Evolutionary conservation across 2,329 filamentous ascomycete genomes (phyloP).

Genomic region (Laburnicola sp.): DNA sequence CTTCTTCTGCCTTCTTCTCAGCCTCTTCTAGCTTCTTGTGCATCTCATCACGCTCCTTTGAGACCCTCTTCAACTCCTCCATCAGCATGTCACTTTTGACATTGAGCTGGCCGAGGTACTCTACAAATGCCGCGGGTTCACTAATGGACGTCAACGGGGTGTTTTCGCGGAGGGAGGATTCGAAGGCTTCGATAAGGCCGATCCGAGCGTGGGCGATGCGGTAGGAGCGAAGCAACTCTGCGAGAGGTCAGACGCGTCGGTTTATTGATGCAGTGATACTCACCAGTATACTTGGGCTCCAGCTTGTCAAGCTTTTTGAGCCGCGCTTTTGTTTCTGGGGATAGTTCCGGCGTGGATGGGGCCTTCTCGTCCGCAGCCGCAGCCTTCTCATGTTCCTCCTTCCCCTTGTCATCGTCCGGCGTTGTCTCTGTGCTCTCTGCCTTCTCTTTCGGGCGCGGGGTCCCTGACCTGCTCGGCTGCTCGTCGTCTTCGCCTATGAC

Average conservation of each 20-base stretch:
- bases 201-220: slow-evolving; percentile 86
- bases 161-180: slow-evolving; percentile 85
- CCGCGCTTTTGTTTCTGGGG: slow-evolving; percentile 73
- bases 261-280: slow-evolving; percentile 5
- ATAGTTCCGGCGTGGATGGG: slow-evolving; percentile 59
- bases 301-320: slow-evolving; percentile 87
- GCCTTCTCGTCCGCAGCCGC: slow-evolving; percentile 26
- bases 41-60: slow-evolving; percentile 75
- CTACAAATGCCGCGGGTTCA: slow-evolving; percentile 80
- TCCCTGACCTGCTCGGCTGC: slow-evolving; percentile 62
- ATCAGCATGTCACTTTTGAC: slow-evolving; percentile 89
- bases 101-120: slow-evolving; percentile 87
- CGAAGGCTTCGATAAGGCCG: slow-evolving; percentile 87
- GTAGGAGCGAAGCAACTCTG: slow-evolving; percentile 89
- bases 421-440: slow-evolving; percentile 27
- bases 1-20: slow-evolving; percentile 64
- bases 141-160: slow-evolving; percentile 87
- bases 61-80: slow-evolving; percentile 87
- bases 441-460: slow-evolving; percentile 57
- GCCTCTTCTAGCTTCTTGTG: slow-evolving; percentile 75
- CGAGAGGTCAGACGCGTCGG: slow-evolving; percentile 18
- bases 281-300: slow-evolving; percentile 83
- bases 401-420: slow-evolving; percentile 32
- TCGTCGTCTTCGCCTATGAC: slow-evolving; percentile 82
- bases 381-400: slow-evolving; percentile 37